phyloP scores from a whole-genome alignment of 306 rosid genomes.

The Quercus alba region DNA sequence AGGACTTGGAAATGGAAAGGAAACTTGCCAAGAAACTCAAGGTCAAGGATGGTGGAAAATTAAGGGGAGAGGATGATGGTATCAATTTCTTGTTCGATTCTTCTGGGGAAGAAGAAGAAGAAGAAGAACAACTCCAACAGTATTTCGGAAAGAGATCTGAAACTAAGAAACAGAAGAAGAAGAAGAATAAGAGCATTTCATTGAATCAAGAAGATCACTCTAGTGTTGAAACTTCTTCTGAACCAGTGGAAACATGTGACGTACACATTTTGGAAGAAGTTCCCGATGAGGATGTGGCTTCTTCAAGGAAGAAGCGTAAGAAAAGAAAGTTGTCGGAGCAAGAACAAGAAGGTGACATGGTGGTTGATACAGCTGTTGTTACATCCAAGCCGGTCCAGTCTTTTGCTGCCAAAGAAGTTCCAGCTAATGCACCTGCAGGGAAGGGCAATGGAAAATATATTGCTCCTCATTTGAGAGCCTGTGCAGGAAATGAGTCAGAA shows the following conservation, averaged over 20 bases:
- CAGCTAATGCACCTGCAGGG: slow-evolving; percentile 30
- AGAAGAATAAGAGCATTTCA: neutral
- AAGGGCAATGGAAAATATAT: slow-evolving; percentile 49
- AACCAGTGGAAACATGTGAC: slow-evolving; percentile 19
- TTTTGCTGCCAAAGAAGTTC: slow-evolving; percentile 20
- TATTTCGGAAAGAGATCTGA: slow-evolving; percentile 21
- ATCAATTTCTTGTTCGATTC: slow-evolving; percentile 57
- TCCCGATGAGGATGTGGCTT: slow-evolving; percentile 8
- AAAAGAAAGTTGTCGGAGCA: slow-evolving; percentile 35
- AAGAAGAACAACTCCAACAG: neutral
- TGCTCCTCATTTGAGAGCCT: slow-evolving; percentile 71
- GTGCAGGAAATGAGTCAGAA: slow-evolving; percentile 60
- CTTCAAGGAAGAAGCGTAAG: slow-evolving; percentile 37
- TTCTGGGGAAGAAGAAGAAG: slow-evolving; percentile 23
- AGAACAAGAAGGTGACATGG: slow-evolving; percentile 25
- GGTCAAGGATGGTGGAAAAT: slow-evolving; percentile 69
- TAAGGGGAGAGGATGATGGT: slow-evolving; percentile 71
- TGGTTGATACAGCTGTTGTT: slow-evolving; percentile 4
- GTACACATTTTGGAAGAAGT: slow-evolving; percentile 28
- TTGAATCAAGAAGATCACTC: slow-evolving; percentile 20
- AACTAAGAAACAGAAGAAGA: slow-evolving; percentile 30
- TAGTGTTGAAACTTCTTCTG: slow-evolving; percentile 6
- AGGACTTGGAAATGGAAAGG: slow-evolving; percentile 74
- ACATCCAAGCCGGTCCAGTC: slow-evolving; percentile 20
- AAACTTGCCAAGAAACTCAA: slow-evolving; percentile 85